phyloP scores from a whole-genome alignment of 139 green algal genomes.

The Closterium sp. region DNA sequence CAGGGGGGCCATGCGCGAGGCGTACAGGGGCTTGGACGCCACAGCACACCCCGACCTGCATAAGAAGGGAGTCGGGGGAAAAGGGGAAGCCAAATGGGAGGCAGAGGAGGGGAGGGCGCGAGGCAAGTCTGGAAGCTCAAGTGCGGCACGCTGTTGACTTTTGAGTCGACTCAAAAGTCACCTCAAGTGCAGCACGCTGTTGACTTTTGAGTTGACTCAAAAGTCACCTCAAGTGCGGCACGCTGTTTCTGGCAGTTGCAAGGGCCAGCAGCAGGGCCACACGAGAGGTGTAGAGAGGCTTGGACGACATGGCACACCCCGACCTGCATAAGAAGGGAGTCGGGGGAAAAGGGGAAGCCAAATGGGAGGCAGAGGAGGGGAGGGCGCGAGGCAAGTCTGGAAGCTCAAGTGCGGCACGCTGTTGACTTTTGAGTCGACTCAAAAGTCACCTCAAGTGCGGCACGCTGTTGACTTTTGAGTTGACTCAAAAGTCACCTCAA shows the following conservation, averaged over 20 bases:
- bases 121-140: too few relatives aligned
- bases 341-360: too few relatives aligned
- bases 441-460: too few relatives aligned
- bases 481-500: too few relatives aligned
- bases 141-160: neutral
- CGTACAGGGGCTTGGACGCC: conserved; percentile 30
- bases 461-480: too few relatives aligned
- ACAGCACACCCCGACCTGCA: conserved; percentile 10
- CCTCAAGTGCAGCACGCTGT: neutral
- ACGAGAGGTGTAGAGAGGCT: conserved; percentile 24
- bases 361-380: too few relatives aligned
- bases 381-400: too few relatives aligned
- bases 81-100: too few relatives aligned
- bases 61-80: neutral
- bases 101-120: too few relatives aligned
- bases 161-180: too few relatives aligned
- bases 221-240: neutral
- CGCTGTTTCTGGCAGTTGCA: conserved; percentile 5
- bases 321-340: neutral
- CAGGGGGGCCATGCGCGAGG: conserved; percentile 22
- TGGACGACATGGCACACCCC: conserved; percentile 18
- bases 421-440: too few relatives aligned
- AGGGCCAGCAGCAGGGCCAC: conserved; percentile 23
- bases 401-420: neutral
- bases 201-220: too few relatives aligned